Conservation (phyloP, 345 rosid genomes). For the Kernera saxatilis region DNA sequence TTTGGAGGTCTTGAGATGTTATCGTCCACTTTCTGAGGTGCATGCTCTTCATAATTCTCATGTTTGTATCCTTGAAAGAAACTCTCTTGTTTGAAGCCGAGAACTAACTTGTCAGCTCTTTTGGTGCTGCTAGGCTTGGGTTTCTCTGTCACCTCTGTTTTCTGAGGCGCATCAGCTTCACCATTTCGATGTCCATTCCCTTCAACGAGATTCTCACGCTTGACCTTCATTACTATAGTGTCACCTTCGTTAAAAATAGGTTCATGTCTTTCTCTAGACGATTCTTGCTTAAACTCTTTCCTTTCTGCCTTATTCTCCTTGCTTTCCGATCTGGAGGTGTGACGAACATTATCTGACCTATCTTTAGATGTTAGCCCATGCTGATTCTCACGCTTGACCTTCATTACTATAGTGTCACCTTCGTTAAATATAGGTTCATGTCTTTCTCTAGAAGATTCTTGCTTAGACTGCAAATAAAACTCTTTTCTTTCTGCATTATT, state of each 20-base stretch:
- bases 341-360: conserved; percentile 7
- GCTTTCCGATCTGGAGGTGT: conserved; percentile 3
- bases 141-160: conserved; percentile 37
- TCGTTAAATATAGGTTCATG: conserved; percentile 20
- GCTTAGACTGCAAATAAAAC: conserved; percentile 28
- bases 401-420: conserved; percentile 24
- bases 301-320: conserved; percentile 2
- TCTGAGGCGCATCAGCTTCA: conserved; percentile 33
- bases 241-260: conserved; percentile 27
- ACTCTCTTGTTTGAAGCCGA: conserved; percentile 37
- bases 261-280: conserved; percentile 28
- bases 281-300: conserved; percentile 27
- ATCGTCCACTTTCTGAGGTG: conserved; percentile 35
- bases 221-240: conserved; percentile 34
- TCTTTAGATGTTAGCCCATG: conserved; percentile 12
- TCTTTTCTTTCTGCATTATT: conserved; percentile 17
- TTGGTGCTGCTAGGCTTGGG: conserved; percentile 43
- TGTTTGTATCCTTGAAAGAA: conserved; percentile 37
- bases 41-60: conserved; percentile 34
- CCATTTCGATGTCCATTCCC: conserved; percentile 36
- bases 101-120: conserved; percentile 30
- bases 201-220: conserved; percentile 24
- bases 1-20: conserved; percentile 36
- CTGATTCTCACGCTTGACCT: conserved; percentile 30
- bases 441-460: conserved; percentile 15